Conservation (phyloP, 192 early-diverging fungal species). For the Geranomyces michiganensis region DNA sequence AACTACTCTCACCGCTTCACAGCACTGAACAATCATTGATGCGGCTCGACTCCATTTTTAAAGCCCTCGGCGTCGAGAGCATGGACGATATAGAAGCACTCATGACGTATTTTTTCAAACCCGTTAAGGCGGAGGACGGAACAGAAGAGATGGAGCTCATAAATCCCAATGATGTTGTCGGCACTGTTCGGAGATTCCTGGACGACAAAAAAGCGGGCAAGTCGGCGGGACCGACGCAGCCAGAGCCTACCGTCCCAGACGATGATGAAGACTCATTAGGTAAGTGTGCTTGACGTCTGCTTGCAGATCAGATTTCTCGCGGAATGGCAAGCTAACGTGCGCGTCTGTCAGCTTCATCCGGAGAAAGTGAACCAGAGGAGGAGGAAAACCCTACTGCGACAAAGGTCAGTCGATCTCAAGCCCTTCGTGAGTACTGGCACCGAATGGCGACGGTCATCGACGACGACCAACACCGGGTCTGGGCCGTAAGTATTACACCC, state of each 20-base stretch:
- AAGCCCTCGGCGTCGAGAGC: too few relatives aligned
- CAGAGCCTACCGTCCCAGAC: background rate
- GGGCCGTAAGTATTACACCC: constrained; percentile 42
- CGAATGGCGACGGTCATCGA: constrained; percentile 52
- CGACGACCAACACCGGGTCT: constrained; percentile 53
- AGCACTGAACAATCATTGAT: constrained; percentile 49
- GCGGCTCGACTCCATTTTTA: constrained; percentile 5
- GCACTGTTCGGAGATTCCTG: constrained; percentile 46
- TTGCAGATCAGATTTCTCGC: too few relatives aligned
- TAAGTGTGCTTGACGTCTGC: background rate
- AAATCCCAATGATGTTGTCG: constrained; percentile 55
- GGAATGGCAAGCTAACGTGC: too few relatives aligned
- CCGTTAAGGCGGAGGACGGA: background rate
- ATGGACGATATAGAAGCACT: too few relatives aligned
- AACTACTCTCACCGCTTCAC: constrained; percentile 54
- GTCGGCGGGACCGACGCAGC: background rate
- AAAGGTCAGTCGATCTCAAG: background rate
- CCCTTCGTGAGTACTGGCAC: constrained; percentile 51
- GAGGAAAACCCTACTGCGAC: background rate
- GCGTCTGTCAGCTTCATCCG: background rate
- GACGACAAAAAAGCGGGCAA: constrained; percentile 37
- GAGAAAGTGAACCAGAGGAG: constrained; percentile 6
- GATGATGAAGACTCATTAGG: constrained; percentile 6
- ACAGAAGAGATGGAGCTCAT: constrained; percentile 34
- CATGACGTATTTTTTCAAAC: too few relatives aligned